Conservation (phyloP, 495 filamentous ascomycete genomes). For the Acidiella bohemica region DNA sequence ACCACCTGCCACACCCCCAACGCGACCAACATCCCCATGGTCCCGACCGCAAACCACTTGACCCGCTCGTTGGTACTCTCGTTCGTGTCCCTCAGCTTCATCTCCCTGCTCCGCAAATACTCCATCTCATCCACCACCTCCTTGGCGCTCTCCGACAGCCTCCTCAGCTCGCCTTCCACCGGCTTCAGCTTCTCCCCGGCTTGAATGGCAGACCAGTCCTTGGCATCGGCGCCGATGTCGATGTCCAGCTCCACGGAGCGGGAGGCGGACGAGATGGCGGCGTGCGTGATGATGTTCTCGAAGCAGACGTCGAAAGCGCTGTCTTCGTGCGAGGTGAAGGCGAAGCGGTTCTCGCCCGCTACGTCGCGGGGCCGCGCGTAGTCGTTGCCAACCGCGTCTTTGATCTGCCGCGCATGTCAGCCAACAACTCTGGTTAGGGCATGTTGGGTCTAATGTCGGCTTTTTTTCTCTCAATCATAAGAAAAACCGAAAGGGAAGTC, state of each 20-base stretch:
- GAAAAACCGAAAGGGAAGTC: too few relatives aligned
- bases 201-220: conserved; percentile 96
- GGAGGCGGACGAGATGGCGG: conserved; percentile 40
- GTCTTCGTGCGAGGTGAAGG: conserved; percentile 91
- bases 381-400: conserved; percentile 88
- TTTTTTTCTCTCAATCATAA: too few relatives aligned
- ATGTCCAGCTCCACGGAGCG: conserved; percentile 90
- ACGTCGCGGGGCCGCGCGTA: conserved; percentile 85
- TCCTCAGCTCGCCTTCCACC: conserved; percentile 85
- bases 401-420: conserved; percentile 75
- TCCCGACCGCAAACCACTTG: conserved; percentile 95
- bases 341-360: conserved; percentile 78
- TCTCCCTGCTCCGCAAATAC: conserved; percentile 79
- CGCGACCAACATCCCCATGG: conserved; percentile 82
- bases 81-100: conserved; percentile 94
- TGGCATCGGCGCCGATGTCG: conserved; percentile 95
- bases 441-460: too few relatives aligned
- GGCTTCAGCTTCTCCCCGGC: conserved; percentile 96
- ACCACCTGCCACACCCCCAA: conserved; percentile 95
- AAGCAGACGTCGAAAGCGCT: conserved; percentile 96
- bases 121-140: conserved; percentile 34
- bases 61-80: conserved; percentile 98
- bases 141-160: conserved; percentile 42
- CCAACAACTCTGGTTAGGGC: too few relatives aligned
- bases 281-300: conserved; percentile 57